Evolutionary conservation across 768 basidiomycete genomes (phyloP), one percentile per base, ranked within the genome.

Genomic region (Panaeolus papilionaceus): DNA sequence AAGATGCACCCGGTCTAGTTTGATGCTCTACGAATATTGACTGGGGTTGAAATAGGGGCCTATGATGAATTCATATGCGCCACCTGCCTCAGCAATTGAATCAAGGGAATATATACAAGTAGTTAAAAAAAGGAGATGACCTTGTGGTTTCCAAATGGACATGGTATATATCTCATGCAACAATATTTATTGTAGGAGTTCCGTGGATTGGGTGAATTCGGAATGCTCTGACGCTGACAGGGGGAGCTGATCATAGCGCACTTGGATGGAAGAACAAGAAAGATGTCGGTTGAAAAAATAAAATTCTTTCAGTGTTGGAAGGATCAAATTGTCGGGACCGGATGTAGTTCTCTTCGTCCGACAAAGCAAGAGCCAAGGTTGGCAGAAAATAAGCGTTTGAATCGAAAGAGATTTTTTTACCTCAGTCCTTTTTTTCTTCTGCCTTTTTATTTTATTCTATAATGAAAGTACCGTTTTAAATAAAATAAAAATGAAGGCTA

Each of bases 321-420:
- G 54, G 54, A 58, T 58, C 54, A 58, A 58, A 58, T 12, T 14
- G 37, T 58, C 54, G 54, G 54, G 12, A 58, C 54, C 54, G 54
- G 26, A 37, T 58, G 20, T 51, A 4, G 18, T 12, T n/a, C 7
- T 10, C 7, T 47, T 47, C 45, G 26, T 51, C 47, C 20, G 47
- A 51, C 47, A 51, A 51, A 51, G 47, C n/a, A 51, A 51, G 47
- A 51, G 20, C 47, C 47, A 51, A 51, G 47, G 20, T 23, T 23
- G 47, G 47, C 26, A 51, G 10, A 18, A 18, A 23, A 26, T 51
- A 51, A 51, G 47, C 9, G 20, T 20, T 33, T 26, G 47, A 51
- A 23, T 51, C 26, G 20, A 51, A 23, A 9, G 20, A 9, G n/a
- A 18, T 18, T n/a, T 20, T 6, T 23, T 11, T 51, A 26, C n/a